Evolutionary conservation across 495 filamentous ascomycete genomes (phyloP).

Genomic region (Tuber borchii): DNA sequence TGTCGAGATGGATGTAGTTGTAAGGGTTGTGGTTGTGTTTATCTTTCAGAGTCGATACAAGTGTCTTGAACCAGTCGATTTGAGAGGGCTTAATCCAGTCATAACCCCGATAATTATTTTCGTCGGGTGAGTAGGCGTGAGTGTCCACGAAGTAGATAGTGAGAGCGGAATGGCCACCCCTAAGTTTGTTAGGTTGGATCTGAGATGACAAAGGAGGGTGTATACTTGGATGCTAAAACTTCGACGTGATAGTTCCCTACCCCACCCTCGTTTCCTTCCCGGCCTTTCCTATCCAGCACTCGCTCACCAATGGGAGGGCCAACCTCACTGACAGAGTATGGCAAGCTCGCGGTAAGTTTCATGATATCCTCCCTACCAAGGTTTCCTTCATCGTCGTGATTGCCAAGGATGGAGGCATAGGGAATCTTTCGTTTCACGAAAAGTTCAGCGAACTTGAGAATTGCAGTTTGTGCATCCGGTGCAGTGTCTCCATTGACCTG

Average conservation of each 20-base stretch:
- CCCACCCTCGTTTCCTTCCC: slow-evolving; percentile 60
- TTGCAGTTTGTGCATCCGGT: slow-evolving; percentile 81
- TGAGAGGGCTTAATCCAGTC: slow-evolving; percentile 94
- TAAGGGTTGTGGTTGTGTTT: slow-evolving; percentile 61
- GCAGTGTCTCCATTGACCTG: slow-evolving; percentile 92
- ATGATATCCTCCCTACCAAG: slow-evolving; percentile 70
- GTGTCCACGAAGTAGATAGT: slow-evolving; percentile 92
- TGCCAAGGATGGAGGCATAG: slow-evolving; percentile 91
- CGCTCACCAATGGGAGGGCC: slow-evolving; percentile 56
- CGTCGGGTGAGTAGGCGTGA: slow-evolving; percentile 85
- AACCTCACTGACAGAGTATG: slow-evolving; percentile 75
- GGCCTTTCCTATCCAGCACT: slow-evolving; percentile 30
- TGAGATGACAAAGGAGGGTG: background rate
- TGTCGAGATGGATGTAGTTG: slow-evolving; percentile 84
- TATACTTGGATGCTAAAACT: slow-evolving; percentile 61
- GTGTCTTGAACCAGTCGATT: slow-evolving; percentile 86
- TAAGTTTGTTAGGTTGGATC: slow-evolving; percentile 39
- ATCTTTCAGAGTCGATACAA: slow-evolving; percentile 59
- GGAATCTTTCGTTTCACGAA: slow-evolving; percentile 82
- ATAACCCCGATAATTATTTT: slow-evolving; percentile 76
- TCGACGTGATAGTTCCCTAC: slow-evolving; percentile 94
- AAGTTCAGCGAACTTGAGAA: slow-evolving; percentile 87
- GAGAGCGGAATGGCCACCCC: slow-evolving; percentile 74
- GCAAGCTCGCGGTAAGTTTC: slow-evolving; percentile 74
- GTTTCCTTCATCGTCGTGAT: slow-evolving; percentile 91